Percentiles rank a stretch among this genome's conserved stretches.
These are phyloP conservation scores for Eucommia ulmoides DNA, from an alignment of 257 asterid genomes.

Conservation along the genomic window DNA sequence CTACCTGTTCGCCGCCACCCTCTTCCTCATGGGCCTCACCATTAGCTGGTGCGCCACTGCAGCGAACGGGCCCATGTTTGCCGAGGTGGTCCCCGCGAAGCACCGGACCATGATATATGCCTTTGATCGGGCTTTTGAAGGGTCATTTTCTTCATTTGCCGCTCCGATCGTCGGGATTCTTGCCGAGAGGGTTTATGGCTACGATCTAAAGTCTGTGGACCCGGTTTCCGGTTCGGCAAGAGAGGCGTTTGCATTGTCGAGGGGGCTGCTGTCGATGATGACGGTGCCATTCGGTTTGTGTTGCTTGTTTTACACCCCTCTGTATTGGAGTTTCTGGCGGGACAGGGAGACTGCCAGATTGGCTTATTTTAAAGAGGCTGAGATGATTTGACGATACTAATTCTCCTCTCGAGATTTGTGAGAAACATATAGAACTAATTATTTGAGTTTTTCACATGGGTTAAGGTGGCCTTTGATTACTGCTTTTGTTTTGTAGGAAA, in stretches of 20 bases:
- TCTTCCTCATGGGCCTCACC: conserved; percentile 75
- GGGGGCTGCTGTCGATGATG: conserved; percentile 87
- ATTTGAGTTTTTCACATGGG: too few species aligned
- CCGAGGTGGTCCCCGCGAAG: conserved; percentile 87
- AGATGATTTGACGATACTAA: conserved; percentile 39
- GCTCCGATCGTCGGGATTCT: conserved; percentile 92
- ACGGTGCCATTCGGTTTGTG: conserved; percentile 83
- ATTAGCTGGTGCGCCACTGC: conserved; percentile 96
- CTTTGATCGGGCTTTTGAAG: conserved; percentile 87
- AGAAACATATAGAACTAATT: too few species aligned
- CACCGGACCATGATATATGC: conserved; percentile 96
- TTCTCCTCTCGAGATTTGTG: too few species aligned
- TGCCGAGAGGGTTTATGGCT: conserved; percentile 73
- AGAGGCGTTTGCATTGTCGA: conserved; percentile 77
- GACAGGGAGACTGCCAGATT: conserved; percentile 71
- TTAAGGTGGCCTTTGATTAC: too few species aligned
- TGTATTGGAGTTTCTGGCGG: conserved; percentile 77
- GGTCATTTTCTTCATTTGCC: conserved; percentile 83
- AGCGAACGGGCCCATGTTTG: conserved; percentile 87
- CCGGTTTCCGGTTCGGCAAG: conserved; percentile 54
- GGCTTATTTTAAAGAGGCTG: conserved; percentile 52
- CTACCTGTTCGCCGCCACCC: conserved; percentile 46
- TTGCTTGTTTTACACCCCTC: conserved; percentile 75
- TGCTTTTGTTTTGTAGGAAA: too few species aligned
- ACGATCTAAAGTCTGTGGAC: conserved; percentile 66